Evolutionary conservation across 164 flowering plant species (phyloP), one percentile per base, ranked within the genome.

Genomic region (Pachysandra terminalis): DNA sequence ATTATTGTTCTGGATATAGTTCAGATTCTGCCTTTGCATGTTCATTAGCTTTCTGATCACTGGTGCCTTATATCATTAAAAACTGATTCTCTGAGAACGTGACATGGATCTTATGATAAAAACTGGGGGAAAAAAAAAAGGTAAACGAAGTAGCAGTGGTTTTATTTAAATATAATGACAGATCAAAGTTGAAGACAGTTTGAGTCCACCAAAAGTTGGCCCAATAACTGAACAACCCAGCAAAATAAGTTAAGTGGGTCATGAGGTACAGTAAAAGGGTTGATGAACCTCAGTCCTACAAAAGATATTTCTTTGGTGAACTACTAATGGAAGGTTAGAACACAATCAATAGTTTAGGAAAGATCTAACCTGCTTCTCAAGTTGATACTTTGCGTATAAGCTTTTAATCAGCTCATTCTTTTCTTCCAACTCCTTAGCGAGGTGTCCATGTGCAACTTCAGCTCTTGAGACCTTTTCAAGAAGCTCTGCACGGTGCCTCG

Each of bases 291-390:
- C 51, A 15, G 51, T 10, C 51, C 51, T 10, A 12, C 15, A 45
- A 15, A 45, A 10, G 10, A 45, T 45, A 45, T 45, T 40, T 45
- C 37, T 32, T 32, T 32, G 37, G 37, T 3, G 37, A 32, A 32
- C 37, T 3, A 32, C 7, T 32, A n/a, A n/a, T 32, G 37, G 7
- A 32, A 32, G 48, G 63, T 59, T 24, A 45, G 51, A 8, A 19
- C 19, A 60, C n/a, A 32, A 28, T 26, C 19, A 68, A 61, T 21
- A 21, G 7, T 9, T 32, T 35, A n/a, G 23, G 22, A 27, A 62
- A 37, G 8, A 28, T 62, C 72, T 66, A 22, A 91, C 99, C 97
- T 93, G 99, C 82, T 93, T 93, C 83, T 92, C 97, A 63, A 82
- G 84, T 74, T 92, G 97, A 80, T 84, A 97, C 83, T 96, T 91